Conservation (phyloP, 2,329 filamentous ascomycete genomes). For the Pseudogymnoascus sp. region DNA sequence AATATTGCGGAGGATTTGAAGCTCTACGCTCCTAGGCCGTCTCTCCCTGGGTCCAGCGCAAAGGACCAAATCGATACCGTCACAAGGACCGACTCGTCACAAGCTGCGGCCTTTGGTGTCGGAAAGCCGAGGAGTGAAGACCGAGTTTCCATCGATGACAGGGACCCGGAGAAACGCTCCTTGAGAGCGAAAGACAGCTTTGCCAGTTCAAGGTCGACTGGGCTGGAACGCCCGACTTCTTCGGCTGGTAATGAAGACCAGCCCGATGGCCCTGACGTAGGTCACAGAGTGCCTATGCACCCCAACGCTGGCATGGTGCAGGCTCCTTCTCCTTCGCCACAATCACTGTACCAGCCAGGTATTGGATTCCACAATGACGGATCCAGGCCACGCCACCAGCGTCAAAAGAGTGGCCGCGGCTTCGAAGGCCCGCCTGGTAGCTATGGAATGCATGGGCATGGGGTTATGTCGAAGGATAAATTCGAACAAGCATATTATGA, state of each 20-base stretch:
- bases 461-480: slow-evolving; percentile 63
- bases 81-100: slow-evolving; percentile 83
- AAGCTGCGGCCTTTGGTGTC: slow-evolving; percentile 76
- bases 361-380: slow-evolving; percentile 47
- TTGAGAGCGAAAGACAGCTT: slow-evolving; percentile 57
- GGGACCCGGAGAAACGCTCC: slow-evolving; percentile 40
- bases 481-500: slow-evolving; percentile 89
- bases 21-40: slow-evolving; percentile 82
- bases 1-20: slow-evolving; percentile 74
- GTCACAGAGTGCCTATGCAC: slow-evolving; percentile 88
- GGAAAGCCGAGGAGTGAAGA: slow-evolving; percentile 47
- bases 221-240: slow-evolving; percentile 45
- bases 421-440: slow-evolving; percentile 73
- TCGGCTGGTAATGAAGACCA: slow-evolving; percentile 61
- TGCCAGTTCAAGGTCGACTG: slow-evolving; percentile 36
- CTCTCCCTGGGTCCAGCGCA: slow-evolving; percentile 69
- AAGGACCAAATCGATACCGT: slow-evolving; percentile 76
- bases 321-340: slow-evolving; percentile 73
- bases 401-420: slow-evolving; percentile 65
- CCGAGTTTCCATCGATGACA: slow-evolving; percentile 38
- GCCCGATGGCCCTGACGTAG: slow-evolving; percentile 78
- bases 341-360: slow-evolving; percentile 21
- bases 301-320: slow-evolving; percentile 90
- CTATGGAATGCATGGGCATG: slow-evolving; percentile 88
- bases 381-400: slow-evolving; percentile 48